phyloP scores from a whole-genome alignment of 2,329 filamentous ascomycete species.

The Fusarium longipes region DNA sequence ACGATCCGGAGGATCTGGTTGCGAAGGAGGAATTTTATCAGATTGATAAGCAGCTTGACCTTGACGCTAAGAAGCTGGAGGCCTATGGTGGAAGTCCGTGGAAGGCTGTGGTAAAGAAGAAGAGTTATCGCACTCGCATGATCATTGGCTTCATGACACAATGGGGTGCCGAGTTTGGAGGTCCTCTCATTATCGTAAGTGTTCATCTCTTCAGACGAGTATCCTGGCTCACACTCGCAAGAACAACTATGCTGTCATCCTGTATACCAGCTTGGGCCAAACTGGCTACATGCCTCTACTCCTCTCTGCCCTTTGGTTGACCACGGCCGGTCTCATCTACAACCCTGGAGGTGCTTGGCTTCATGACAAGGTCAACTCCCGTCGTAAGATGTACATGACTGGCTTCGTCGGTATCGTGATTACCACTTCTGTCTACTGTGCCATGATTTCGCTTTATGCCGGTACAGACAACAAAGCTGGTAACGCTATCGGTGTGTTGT shows the following conservation, averaged over 20 bases:
- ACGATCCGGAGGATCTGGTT: constrained; percentile 53
- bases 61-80: constrained; percentile 56
- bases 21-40: constrained; percentile 61
- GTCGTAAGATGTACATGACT: constrained; percentile 57
- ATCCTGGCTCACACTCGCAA: constrained; percentile 12
- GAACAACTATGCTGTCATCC: constrained; percentile 57
- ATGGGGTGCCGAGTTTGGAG: constrained; percentile 65
- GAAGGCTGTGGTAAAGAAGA: constrained; percentile 59
- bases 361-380: constrained; percentile 59
- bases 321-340: constrained; percentile 60
- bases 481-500: constrained; percentile 55
- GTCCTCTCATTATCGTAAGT: constrained; percentile 62
- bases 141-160: constrained; percentile 63
- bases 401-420: constrained; percentile 56
- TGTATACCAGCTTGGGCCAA: constrained; percentile 54
- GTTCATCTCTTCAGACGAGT: fast-evolving
- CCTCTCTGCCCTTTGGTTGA: constrained; percentile 55
- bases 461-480: constrained; percentile 54
- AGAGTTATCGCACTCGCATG: constrained; percentile 63
- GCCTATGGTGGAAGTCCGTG: constrained; percentile 54
- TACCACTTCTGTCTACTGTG: constrained; percentile 50
- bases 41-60: constrained; percentile 57
- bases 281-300: constrained; percentile 55
- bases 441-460: constrained; percentile 51
- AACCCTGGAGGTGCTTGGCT: constrained; percentile 62